Evolutionary conservation across 495 filamentous ascomycete species (phyloP).

Genomic region (Xylaria grammica): DNA sequence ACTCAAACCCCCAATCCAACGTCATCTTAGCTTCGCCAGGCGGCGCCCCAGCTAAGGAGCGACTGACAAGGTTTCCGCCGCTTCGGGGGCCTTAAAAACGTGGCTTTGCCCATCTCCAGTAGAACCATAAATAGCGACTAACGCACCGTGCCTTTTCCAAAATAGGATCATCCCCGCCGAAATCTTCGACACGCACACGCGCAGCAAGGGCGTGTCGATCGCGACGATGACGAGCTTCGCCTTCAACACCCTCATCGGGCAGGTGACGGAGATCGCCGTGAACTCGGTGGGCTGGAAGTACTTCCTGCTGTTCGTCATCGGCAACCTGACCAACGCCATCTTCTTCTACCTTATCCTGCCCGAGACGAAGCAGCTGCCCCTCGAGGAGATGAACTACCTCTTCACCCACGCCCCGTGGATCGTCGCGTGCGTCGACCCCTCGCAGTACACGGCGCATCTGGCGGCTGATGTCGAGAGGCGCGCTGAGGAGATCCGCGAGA

Average conservation of each 20-base stretch:
- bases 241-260: slow-evolving; percentile 77
- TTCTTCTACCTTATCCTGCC: slow-evolving; percentile 70
- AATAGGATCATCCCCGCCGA: slow-evolving; percentile 70
- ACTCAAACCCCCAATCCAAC: too few relatives aligned
- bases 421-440: slow-evolving; percentile 50
- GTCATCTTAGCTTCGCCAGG: too few relatives aligned
- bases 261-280: slow-evolving; percentile 68
- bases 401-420: slow-evolving; percentile 72
- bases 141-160: slow-evolving; percentile 29
- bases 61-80: too few relatives aligned
- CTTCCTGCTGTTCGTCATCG: slow-evolving; percentile 64
- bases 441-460: slow-evolving; percentile 12
- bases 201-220: slow-evolving; percentile 69
- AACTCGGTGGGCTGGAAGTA: slow-evolving; percentile 54
- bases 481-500: slow-evolving; percentile 25
- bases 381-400: slow-evolving; percentile 74
- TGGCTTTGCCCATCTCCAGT: too few relatives aligned
- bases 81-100: too few relatives aligned
- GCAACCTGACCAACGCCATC: slow-evolving; percentile 63
- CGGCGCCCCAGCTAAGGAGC: too few relatives aligned
- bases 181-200: slow-evolving; percentile 72
- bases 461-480: slow-evolving; percentile 23
- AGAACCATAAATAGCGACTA: slow-evolving; percentile 3
- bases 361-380: slow-evolving; percentile 67
- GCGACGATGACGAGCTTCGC: slow-evolving; percentile 69